Evolutionary conservation across 768 basidiomycete species (phyloP), one percentile per base, ranked within the genome.

Genomic region (Sarcodon aspratus): DNA sequence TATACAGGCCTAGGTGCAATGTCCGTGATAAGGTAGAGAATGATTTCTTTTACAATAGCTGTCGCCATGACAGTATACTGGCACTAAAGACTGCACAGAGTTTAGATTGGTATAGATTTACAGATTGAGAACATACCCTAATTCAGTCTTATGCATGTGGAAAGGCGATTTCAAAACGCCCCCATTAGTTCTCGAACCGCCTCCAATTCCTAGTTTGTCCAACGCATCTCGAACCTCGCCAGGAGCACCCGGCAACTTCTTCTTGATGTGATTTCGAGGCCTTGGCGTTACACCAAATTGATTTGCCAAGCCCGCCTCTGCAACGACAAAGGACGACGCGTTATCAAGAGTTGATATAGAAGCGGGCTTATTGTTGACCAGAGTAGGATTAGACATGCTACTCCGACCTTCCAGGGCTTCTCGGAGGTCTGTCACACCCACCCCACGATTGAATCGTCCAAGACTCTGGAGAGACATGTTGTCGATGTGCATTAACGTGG

Each of bases 401-500:
- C 77, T 80, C 36, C 88, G 79, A 17, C 89, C 89, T 67, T 91
- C 88, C 4, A 96, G 67, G 4, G 93, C 93, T 55, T 93, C 91
- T 47, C 91, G 74, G 33, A 96, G 72, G 60, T 94, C 91, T 1
- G 79, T 81, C 18, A 95, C 91, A 18, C 92, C 93, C 12, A 95
- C 80, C 0, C 84, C 83, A 50, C 84, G 76, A 3, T 78, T 78
- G 3, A 87, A 85, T 49, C 87, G 76, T 15, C 85, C 76, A 49
- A 95, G 66, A 58, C 88, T 91, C 60, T 88, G 86, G 49, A 91
- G 70, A 6, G 93, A 95, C 33, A 89, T 70, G 61, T 95, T 95
- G 57, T 93, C 87, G 47, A 88, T 86, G 55, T 87, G 82, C 88
- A 93, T 95, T 52, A 95, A 69, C 12, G 84, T 81, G 33, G 88